Evolutionary conservation across 495 filamentous ascomycete genomes (phyloP), one percentile per base, ranked within the genome.

Genomic region (Penicillium cosmopolitanum): DNA sequence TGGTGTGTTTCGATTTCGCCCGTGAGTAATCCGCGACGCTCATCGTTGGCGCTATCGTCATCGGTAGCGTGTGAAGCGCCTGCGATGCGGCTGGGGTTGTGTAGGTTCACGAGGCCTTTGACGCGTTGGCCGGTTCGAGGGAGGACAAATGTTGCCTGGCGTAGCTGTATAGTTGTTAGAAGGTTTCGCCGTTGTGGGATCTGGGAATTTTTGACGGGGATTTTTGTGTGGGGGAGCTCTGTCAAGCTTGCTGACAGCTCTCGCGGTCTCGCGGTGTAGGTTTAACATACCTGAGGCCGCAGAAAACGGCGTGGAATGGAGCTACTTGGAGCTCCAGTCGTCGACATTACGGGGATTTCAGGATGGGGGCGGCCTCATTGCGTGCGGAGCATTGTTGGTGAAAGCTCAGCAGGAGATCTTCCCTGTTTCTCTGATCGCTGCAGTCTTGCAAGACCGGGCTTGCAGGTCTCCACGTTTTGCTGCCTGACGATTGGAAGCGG

Each of bases 91-190:
- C 42, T 56, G 25, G 73, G 62, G 55, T 66, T 69, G 51, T 74
- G 73, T 52, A 85, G 70, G 43, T 74, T 83, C 7, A 85, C 69
- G 43, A 78, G 71, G 55, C 80, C 73, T 69, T 75, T 82, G 23
- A 85, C 61, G 35, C 83, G 80, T 64, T 83, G 77, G 12, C 83
- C 83, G 28, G 81, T 83, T 62, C 52, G 73, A 23, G 58, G 83
- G 28, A 85, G 71, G 53, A 85, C 77, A 50, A 84, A 77, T 16
- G 81, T 82, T 34, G 81, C 81, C 53, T 84, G 73, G 44, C 82
- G 82, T 28, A 83, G 71, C 82, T 84, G 48, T 44, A 66, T 7
- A 53, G 36, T 50, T 40, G 48, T 65, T 42, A 64, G 56, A 38
- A 42, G 25, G 4, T 11, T 38, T 52, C 28, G 7, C 25, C 23